phyloP scores from a whole-genome alignment of 352 stramenopile genomes.

The Chrysophaeum taylorii region DNA sequence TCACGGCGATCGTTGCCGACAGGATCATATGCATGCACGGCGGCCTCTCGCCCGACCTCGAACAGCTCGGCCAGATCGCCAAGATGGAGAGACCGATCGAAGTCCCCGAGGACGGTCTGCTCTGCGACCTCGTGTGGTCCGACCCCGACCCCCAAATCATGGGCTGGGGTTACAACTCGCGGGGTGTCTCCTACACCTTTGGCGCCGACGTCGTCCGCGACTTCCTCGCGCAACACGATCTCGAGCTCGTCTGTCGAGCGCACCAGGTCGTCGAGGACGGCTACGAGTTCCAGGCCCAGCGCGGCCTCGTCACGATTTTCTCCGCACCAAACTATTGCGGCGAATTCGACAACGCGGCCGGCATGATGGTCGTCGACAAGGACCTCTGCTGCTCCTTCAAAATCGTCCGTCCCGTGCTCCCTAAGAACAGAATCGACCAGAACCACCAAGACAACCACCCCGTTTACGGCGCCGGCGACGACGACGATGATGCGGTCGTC shows the following conservation, averaged over 20 bases:
- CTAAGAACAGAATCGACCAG: too few relatives aligned
- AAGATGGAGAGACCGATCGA: slow-evolving; percentile 44
- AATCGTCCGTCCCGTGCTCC: background rate
- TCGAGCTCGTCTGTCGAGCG: slow-evolving; percentile 81
- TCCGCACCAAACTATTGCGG: slow-evolving; percentile 75
- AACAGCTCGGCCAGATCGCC: slow-evolving; percentile 40
- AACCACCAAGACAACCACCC: too few relatives aligned
- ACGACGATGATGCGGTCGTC: too few relatives aligned
- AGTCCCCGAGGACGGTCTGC: slow-evolving; percentile 44
- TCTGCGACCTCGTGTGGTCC: slow-evolving; percentile 51
- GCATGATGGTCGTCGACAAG: slow-evolving; percentile 72
- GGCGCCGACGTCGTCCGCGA: slow-evolving; percentile 79
- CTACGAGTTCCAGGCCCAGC: slow-evolving; percentile 52
- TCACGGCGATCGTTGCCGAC: slow-evolving; percentile 68
- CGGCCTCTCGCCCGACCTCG: slow-evolving; percentile 46
- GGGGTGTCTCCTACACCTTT: slow-evolving; percentile 75
- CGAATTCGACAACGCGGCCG: slow-evolving; percentile 70
- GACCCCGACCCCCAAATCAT: slow-evolving; percentile 41
- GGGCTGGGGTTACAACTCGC: slow-evolving; percentile 37
- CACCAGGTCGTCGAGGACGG: slow-evolving; percentile 80
- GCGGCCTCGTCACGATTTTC: slow-evolving; percentile 46
- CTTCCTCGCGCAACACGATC: slow-evolving; percentile 76
- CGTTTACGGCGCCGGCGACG: too few relatives aligned
- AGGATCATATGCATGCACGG: slow-evolving; percentile 86
- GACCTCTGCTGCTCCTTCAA: background rate